Conservation (phyloP, 805 yeast genomes). For the Metschnikowia gruessii region DNA sequence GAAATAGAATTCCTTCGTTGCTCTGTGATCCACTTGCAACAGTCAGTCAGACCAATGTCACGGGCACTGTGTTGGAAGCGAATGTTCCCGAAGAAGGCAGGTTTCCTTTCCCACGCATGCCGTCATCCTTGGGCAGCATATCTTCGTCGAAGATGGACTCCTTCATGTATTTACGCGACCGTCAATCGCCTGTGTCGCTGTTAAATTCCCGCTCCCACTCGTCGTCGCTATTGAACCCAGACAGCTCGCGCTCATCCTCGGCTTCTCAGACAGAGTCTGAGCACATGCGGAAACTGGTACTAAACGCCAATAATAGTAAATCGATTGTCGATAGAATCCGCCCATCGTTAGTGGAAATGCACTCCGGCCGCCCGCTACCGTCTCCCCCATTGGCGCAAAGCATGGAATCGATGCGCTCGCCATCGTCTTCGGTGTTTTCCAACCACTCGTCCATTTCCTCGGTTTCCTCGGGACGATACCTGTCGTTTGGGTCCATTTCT, state of each 20-base stretch:
- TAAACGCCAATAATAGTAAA: slow-evolving; percentile 3
- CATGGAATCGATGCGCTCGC: slow-evolving; percentile 28
- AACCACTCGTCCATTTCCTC: slow-evolving; percentile 37
- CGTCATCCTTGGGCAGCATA: neutral
- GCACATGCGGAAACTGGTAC: neutral
- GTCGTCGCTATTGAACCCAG: neutral
- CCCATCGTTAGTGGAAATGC: slow-evolving; percentile 37
- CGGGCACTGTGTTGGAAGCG: neutral
- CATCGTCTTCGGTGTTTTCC: slow-evolving; percentile 35
- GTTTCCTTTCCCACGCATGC: neutral
- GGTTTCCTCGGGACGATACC: slow-evolving; percentile 26
- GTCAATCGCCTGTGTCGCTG: neutral
- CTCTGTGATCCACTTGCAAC: slow-evolving; percentile 44
- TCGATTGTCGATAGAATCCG: slow-evolving; percentile 31
- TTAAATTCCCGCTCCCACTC: neutral
- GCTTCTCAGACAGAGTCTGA: neutral
- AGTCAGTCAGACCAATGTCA: neutral
- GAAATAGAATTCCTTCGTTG: slow-evolving; percentile 47
- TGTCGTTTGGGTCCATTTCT: slow-evolving; percentile 32
- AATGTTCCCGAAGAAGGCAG: neutral
- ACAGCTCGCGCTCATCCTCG: neutral
- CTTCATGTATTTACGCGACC: neutral
- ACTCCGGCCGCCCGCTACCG: slow-evolving; percentile 11
- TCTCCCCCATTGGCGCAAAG: neutral
- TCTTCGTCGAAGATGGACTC: neutral